These are phyloP conservation scores for Tuctoria greenei DNA, from an alignment of 176 grass and related monocot genomes.

Conservation along the genomic window DNA sequence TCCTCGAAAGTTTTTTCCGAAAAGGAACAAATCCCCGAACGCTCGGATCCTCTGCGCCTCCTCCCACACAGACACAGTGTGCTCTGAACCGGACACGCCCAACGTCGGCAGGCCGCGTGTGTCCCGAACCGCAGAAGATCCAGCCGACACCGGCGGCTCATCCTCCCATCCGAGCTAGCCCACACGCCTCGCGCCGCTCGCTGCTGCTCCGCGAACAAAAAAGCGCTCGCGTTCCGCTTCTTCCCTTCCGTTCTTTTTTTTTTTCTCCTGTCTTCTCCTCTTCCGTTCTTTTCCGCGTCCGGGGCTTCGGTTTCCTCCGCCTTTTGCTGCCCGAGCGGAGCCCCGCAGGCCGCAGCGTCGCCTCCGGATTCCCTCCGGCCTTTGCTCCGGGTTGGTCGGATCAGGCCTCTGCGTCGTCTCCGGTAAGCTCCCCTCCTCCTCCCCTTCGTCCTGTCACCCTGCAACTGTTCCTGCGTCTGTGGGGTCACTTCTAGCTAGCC, in stretches of 20 bases:
- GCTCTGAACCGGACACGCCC: neutral
- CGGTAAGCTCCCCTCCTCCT: neutral
- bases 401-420: slow-evolving; percentile 5
- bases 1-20: slow-evolving; percentile 32
- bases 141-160: neutral
- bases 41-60: neutral
- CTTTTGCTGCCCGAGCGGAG: slow-evolving; percentile 5
- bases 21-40: slow-evolving; percentile 18
- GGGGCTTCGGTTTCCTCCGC: slow-evolving; percentile 15
- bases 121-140: slow-evolving; percentile 15
- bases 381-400: slow-evolving; percentile 18
- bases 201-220: slow-evolving; percentile 3
- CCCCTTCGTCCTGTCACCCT: neutral
- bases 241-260: slow-evolving; percentile 3
- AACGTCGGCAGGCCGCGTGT: neutral
- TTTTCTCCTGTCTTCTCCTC: slow-evolving; percentile 1
- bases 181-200: neutral
- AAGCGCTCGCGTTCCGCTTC: slow-evolving; percentile 16
- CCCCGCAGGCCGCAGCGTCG: neutral
- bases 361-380: slow-evolving; percentile 40
- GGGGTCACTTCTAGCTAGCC: slow-evolving; percentile 1
- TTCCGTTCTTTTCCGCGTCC: slow-evolving; percentile 40
- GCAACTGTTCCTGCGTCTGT: neutral
- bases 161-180: neutral
- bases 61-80: neutral